Conservation (phyloP, 768 basidiomycete genomes). For the Phylloporus sp. region DNA sequence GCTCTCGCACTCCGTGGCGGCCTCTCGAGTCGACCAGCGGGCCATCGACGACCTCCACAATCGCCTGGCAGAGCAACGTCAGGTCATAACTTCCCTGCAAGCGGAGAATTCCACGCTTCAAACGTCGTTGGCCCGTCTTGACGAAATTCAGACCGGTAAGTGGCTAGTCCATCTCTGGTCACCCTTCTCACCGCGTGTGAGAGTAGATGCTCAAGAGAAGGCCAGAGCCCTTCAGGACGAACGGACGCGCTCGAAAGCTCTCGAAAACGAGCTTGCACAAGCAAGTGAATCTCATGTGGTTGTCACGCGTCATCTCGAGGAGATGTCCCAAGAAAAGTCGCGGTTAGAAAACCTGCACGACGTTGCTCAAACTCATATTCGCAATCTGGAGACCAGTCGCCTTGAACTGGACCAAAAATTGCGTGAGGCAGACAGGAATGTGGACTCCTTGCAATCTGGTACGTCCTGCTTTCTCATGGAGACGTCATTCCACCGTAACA, state of each 20-base stretch:
- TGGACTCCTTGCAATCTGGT: constrained; percentile 21
- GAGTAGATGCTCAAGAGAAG: constrained; percentile 16
- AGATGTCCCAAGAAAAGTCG: constrained; percentile 22
- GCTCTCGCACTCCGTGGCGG: background rate
- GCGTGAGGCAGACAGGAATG: constrained; percentile 1
- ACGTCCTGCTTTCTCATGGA: constrained; percentile 14
- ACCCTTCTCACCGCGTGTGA: background rate
- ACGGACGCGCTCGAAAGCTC: constrained; percentile 14
- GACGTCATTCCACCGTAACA: constrained; percentile 27
- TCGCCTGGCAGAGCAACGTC: constrained; percentile 17
- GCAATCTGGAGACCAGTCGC: constrained; percentile 9
- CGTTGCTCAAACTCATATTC: constrained; percentile 14
- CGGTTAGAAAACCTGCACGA: constrained; percentile 15
- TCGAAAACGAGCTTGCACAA: constrained; percentile 21
- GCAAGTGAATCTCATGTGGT: constrained; percentile 6
- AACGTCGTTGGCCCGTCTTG: constrained; percentile 24
- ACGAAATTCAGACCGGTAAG: constrained; percentile 32
- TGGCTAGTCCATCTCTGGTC: background rate
- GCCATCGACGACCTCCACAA: constrained; percentile 10
- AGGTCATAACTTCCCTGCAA: constrained; percentile 18
- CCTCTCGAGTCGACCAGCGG: background rate
- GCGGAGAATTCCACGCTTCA: constrained; percentile 26
- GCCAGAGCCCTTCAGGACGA: constrained; percentile 18
- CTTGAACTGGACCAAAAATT: constrained; percentile 12
- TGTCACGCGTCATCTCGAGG: constrained; percentile 14